Percentiles rank a stretch among this genome's conserved stretches.
These are phyloP conservation scores for Aspergillus sp. DNA, from an alignment of 2,329 filamentous ascomycete genomes.

Conservation along the genomic window DNA sequence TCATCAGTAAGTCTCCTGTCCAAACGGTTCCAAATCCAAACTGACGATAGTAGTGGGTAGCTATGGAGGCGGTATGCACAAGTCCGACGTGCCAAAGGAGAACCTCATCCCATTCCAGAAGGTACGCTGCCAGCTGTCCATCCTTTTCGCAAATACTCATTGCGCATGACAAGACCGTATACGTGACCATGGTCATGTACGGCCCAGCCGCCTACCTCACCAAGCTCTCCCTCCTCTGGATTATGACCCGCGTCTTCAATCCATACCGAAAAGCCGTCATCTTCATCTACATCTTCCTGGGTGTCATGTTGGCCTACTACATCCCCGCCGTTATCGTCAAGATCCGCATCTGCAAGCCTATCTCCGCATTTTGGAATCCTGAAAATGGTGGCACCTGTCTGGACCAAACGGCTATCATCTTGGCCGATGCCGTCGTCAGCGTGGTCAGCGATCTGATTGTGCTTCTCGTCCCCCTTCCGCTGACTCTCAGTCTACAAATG, in stretches of 20 bases:
- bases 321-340: slow-evolving; percentile 38
- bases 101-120: slow-evolving; percentile 30
- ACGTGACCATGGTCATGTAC: slow-evolving; percentile 42
- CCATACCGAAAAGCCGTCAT: slow-evolving; percentile 34
- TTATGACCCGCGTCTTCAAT: slow-evolving; percentile 40
- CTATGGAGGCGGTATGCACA: slow-evolving; percentile 33
- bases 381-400: slow-evolving; percentile 16
- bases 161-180: slow-evolving; percentile 27
- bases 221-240: slow-evolving; percentile 40
- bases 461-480: slow-evolving; percentile 45
- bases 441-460: slow-evolving; percentile 52
- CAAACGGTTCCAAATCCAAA: too few species aligned
- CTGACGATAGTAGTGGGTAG: slow-evolving; percentile 20
- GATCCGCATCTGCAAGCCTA: slow-evolving; percentile 37
- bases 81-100: slow-evolving; percentile 24
- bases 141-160: background rate
- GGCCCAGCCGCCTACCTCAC: slow-evolving; percentile 39
- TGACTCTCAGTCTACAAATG: slow-evolving; percentile 40
- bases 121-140: slow-evolving; percentile 13
- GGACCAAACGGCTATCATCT: slow-evolving; percentile 36
- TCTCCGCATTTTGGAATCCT: slow-evolving; percentile 36
- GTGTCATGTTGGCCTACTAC: slow-evolving; percentile 36
- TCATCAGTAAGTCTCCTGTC: slow-evolving; percentile 15
- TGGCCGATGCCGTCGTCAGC: slow-evolving; percentile 52
- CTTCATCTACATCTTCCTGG: slow-evolving; percentile 35